These are phyloP conservation scores for Melanopsichium pennsylvanicum DNA, from an alignment of 1,284 basidiomycete species.

Conservation along the genomic window DNA sequence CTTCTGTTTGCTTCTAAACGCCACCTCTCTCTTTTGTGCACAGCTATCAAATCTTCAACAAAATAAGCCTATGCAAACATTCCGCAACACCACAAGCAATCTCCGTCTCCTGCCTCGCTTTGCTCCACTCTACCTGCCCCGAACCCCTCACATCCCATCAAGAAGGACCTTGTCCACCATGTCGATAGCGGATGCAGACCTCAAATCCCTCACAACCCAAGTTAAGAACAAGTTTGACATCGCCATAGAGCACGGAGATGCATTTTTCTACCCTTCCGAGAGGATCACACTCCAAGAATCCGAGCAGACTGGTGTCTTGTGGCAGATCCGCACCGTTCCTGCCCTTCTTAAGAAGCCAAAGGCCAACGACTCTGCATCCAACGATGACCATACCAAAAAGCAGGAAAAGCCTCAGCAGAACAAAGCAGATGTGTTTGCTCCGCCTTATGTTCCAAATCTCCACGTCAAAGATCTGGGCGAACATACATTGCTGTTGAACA, in stretches of 20 bases:
- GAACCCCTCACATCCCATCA: too few species aligned
- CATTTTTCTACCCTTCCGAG: conserved; percentile 59
- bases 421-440: conserved; percentile 58
- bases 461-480: conserved; percentile 51
- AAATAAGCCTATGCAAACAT: too few species aligned
- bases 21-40: too few species aligned
- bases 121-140: too few species aligned
- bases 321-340: conserved; percentile 59
- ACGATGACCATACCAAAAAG: conserved; percentile 1
- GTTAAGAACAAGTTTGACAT: conserved; percentile 48
- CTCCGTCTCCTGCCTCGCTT: too few species aligned
- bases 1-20: too few species aligned
- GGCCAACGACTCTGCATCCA: conserved; percentile 5
- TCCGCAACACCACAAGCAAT: too few species aligned
- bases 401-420: conserved; percentile 46
- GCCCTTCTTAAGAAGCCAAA: conserved; percentile 59
- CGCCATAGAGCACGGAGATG: conserved; percentile 49
- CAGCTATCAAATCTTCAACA: too few species aligned
- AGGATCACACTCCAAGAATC: conserved; percentile 31
- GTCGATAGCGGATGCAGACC: conserved; percentile 23
- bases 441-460: conserved; percentile 63
- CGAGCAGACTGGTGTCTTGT: conserved; percentile 14
- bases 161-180: conserved; percentile 7
- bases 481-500: conserved; percentile 61
- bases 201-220: conserved; percentile 29